Percentiles rank a stretch among this genome's conserved stretches.
phyloP scores from a whole-genome alignment of 257 asterid genomes.

The Gentiana dahurica region DNA sequence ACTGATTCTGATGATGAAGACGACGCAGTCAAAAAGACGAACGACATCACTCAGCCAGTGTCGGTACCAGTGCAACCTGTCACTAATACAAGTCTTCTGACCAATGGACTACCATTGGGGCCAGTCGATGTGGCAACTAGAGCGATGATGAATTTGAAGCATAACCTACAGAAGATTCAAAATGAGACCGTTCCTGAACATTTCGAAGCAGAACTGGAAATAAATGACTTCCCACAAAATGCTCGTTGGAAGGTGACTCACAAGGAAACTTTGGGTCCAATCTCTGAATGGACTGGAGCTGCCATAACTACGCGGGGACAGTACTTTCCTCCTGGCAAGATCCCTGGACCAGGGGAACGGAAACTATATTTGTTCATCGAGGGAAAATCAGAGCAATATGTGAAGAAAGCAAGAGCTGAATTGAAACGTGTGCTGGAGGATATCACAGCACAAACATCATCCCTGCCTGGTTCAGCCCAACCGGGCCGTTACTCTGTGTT shows the following conservation, averaged over 20 bases:
- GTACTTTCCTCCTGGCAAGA: conserved; percentile 58
- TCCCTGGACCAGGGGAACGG: conserved; percentile 59
- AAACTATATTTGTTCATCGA: conserved; percentile 87
- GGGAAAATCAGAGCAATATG: conserved; percentile 83
- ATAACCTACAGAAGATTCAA: conserved; percentile 77
- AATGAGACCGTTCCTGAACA: conserved; percentile 79
- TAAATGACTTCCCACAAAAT: conserved; percentile 85
- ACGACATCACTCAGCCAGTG: conserved; percentile 38
- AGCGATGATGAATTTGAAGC: conserved; percentile 77
- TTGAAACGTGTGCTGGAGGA: conserved; percentile 88
- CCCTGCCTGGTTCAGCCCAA: conserved; percentile 86
- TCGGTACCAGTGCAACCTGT: conserved; percentile 25
- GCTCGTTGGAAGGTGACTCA: conserved; percentile 97
- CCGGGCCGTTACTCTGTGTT: conserved; percentile 79
- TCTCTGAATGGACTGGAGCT: conserved; percentile 91
- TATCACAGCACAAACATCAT: conserved; percentile 60
- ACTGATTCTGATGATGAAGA: conserved; percentile 86
- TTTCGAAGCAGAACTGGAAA: conserved; percentile 79
- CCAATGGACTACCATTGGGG: conserved; percentile 34
- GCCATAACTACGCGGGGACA: conserved; percentile 89
- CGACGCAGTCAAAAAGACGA: conserved; percentile 61
- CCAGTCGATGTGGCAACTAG: conserved; percentile 67
- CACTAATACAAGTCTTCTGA: conserved; percentile 23
- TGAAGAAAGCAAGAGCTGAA: conserved; percentile 76
- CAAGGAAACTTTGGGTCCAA: conserved; percentile 87